Conservation (phyloP, 2,329 filamentous ascomycete species). For the Aspergillus oerlinghausenensis region DNA sequence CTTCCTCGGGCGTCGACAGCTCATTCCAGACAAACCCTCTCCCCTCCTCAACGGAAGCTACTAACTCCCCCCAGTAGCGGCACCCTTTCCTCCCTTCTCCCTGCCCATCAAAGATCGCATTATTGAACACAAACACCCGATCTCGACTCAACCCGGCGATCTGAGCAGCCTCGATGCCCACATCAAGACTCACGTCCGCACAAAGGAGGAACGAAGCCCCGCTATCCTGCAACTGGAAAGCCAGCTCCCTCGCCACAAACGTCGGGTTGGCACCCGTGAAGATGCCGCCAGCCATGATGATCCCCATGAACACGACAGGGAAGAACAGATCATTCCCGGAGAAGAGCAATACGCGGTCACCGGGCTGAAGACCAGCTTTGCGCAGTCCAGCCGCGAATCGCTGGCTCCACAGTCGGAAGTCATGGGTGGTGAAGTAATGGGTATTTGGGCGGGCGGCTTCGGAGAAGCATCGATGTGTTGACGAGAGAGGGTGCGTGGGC, state of each 20-base stretch:
- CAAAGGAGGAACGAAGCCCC: constrained; percentile 62
- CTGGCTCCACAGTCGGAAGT: constrained; percentile 67
- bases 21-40: constrained; percentile 58
- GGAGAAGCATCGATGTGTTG: constrained; percentile 48
- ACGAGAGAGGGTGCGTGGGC: constrained; percentile 43
- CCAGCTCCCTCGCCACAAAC: constrained; percentile 66
- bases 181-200: constrained; percentile 55
- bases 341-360: constrained; percentile 70
- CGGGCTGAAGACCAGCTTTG: constrained; percentile 58
- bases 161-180: constrained; percentile 62
- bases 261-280: constrained; percentile 72
- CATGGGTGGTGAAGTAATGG: constrained; percentile 59
- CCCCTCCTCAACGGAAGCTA: constrained; percentile 51
- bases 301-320: constrained; percentile 65
- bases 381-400: constrained; percentile 65
- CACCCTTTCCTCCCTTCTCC: constrained; percentile 39
- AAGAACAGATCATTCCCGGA: constrained; percentile 71
- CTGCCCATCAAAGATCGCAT: constrained; percentile 44
- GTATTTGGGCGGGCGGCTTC: constrained; percentile 65
- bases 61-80: constrained; percentile 61
- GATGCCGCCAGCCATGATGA: constrained; percentile 71
- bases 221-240: constrained; percentile 69
- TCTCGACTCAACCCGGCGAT: constrained; percentile 52
- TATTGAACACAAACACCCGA: constrained; percentile 64
- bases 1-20: constrained; percentile 37